Evolutionary conservation across 495 filamentous ascomycete species (phyloP).

Genomic region (Lasiosphaeria ovina): DNA sequence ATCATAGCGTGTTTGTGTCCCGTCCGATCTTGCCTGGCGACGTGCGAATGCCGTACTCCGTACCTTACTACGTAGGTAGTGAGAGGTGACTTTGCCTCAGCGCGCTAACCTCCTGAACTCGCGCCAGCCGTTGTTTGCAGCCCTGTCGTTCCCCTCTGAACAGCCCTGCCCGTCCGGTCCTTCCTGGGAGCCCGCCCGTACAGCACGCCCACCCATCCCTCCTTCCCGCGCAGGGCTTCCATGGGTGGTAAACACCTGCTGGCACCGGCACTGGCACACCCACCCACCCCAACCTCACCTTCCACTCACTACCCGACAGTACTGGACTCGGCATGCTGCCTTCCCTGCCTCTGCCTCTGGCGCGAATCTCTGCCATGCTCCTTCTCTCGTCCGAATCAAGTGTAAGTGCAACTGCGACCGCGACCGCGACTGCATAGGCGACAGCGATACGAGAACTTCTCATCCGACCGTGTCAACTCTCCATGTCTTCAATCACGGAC

Average conservation of each 20-base stretch:
- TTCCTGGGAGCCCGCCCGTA: not conserved
- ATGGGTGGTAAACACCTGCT: no score
- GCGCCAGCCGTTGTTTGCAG: not conserved
- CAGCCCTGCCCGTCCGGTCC: not conserved
- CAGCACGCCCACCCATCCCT: not conserved
- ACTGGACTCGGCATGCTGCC: not conserved
- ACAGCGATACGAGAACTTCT: not conserved
- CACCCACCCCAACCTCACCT: not conserved
- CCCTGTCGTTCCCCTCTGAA: not conserved
- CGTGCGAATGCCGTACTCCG: constrained; percentile 18
- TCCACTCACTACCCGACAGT: not conserved
- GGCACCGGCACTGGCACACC: no score
- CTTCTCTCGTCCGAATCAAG: not conserved
- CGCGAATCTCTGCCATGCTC: not conserved
- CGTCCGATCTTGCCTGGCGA: constrained; percentile 24
- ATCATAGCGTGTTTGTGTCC: constrained; percentile 21
- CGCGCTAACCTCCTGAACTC: not conserved
- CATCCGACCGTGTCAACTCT: constrained; percentile 18
- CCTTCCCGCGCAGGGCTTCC: no score
- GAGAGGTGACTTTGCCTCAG: not conserved
- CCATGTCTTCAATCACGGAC: constrained; percentile 30
- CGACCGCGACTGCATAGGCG: not conserved
- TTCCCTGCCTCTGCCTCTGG: not conserved
- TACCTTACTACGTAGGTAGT: no score
- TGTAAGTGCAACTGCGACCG: not conserved